phyloP scores from a whole-genome alignment of 257 asterid genomes.

The Lantana camara region DNA sequence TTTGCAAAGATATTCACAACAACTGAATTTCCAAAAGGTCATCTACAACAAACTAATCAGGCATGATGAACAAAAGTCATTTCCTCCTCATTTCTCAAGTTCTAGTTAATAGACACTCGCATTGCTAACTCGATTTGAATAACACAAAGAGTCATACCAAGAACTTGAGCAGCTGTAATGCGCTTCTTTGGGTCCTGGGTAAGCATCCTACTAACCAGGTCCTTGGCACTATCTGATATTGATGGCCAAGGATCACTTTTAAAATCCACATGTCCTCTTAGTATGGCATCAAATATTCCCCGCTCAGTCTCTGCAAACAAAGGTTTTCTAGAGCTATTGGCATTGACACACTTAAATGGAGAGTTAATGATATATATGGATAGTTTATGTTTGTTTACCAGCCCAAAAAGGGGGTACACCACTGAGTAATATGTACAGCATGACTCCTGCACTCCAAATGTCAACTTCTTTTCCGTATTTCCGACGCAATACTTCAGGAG shows the following conservation, averaged over 20 bases:
- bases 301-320: slow-evolving; percentile 60
- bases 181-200: slow-evolving; percentile 61
- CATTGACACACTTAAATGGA: background rate
- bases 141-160: slow-evolving; percentile 45
- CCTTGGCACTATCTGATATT: slow-evolving; percentile 73
- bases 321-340: slow-evolving; percentile 8
- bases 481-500: slow-evolving; percentile 79
- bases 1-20: background rate
- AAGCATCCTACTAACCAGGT: slow-evolving; percentile 74
- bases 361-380: background rate
- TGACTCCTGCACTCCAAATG: slow-evolving; percentile 91
- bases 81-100: background rate
- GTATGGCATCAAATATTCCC: slow-evolving; percentile 69
- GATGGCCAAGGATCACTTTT: slow-evolving; percentile 77
- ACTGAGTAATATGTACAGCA: slow-evolving; percentile 75
- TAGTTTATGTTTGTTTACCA: slow-evolving; percentile 36
- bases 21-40: too few species aligned
- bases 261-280: slow-evolving; percentile 66
- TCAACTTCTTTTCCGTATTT: slow-evolving; percentile 79
- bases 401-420: slow-evolving; percentile 97
- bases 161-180: slow-evolving; percentile 80
- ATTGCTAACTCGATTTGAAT: background rate
- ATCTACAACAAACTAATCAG: too few species aligned
- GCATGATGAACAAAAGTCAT: background rate
- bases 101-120: background rate